Percentiles rank a stretch among this genome's conserved stretches.
phyloP scores from a whole-genome alignment of 306 rosid genomes.

The Vachellia collinsii region DNA sequence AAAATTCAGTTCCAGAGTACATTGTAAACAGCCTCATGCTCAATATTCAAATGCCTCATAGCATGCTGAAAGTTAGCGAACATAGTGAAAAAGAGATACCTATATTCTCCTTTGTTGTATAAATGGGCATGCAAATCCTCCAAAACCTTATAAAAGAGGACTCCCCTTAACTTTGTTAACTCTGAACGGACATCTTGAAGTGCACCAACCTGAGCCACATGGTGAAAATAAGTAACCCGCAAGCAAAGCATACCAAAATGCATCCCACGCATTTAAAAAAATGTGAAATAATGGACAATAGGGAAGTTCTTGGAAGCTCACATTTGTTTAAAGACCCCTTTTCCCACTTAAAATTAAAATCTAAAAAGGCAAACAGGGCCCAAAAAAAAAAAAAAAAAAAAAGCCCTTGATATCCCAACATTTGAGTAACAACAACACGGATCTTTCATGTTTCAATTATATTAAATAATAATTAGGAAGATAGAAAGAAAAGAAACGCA shows the following conservation, averaged over 20 bases:
- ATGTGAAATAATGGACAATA: slow-evolving; percentile 17
- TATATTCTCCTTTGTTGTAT: slow-evolving; percentile 94
- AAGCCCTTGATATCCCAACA: not conserved
- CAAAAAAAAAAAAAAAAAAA: not conserved
- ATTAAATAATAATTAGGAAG: not conserved
- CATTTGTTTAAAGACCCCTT: not conserved
- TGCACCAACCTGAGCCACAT: slow-evolving; percentile 84
- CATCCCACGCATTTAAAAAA: slow-evolving; percentile 18
- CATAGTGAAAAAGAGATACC: slow-evolving; percentile 56
- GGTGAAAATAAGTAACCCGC: slow-evolving; percentile 34
- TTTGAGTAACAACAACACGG: not conserved
- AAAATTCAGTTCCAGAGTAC: slow-evolving; percentile 26
- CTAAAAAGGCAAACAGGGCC: not conserved
- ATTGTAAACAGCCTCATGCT: not conserved
- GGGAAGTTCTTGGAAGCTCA: slow-evolving; percentile 7
- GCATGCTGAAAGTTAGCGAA: slow-evolving; percentile 14
- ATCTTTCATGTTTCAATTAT: not conserved
- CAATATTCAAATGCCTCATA: slow-evolving; percentile 10
- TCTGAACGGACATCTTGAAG: slow-evolving; percentile 99
- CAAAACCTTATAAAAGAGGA: slow-evolving; percentile 81
- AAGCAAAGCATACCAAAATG: slow-evolving; percentile 15
- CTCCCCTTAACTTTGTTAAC: slow-evolving; percentile 88
- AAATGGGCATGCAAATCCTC: slow-evolving; percentile 97
- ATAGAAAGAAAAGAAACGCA: not conserved
- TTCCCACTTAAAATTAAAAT: not conserved